Conservation (phyloP, 202 grass and related monocot genomes). For the Brachypodium distachyon region DNA sequence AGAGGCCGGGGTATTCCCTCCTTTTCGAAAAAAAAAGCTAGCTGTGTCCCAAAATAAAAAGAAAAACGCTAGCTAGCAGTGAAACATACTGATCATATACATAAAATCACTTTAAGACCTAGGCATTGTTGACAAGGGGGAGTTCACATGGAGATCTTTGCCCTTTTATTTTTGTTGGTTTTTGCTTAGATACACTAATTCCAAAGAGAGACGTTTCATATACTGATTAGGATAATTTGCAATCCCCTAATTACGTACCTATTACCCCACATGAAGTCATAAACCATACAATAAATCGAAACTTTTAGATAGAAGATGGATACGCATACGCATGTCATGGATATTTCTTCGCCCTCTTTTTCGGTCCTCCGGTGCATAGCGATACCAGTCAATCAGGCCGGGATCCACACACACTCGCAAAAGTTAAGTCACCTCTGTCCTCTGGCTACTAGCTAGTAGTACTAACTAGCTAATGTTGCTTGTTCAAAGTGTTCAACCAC, state of each 20-base stretch:
- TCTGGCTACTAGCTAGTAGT: too few species aligned
- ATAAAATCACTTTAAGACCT: background rate
- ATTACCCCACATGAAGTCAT: background rate
- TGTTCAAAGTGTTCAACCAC: slow-evolving; percentile 4
- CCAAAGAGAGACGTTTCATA: background rate
- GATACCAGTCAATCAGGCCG: background rate
- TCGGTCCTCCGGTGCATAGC: background rate
- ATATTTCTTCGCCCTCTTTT: background rate
- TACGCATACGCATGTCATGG: background rate
- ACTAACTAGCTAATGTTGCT: background rate
- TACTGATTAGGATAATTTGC: too few species aligned
- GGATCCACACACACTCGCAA: background rate
- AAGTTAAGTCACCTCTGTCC: background rate
- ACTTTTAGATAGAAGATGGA: slow-evolving; percentile 1
- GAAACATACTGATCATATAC: background rate
- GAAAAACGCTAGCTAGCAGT: too few species aligned
- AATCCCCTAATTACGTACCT: background rate
- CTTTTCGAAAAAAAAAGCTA: too few species aligned
- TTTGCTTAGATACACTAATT: slow-evolving; percentile 5
- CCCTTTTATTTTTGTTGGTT: slow-evolving; percentile 21
- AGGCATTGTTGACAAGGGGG: slow-evolving; percentile 7
- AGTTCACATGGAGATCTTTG: slow-evolving; percentile 21
- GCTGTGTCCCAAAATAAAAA: too few species aligned
- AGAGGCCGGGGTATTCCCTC: too few species aligned
- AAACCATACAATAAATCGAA: background rate